Percentiles rank a stretch among this genome's conserved stretches.
phyloP scores from a whole-genome alignment of 2,329 filamentous ascomycete genomes.

The Arachnomyces sp. region DNA sequence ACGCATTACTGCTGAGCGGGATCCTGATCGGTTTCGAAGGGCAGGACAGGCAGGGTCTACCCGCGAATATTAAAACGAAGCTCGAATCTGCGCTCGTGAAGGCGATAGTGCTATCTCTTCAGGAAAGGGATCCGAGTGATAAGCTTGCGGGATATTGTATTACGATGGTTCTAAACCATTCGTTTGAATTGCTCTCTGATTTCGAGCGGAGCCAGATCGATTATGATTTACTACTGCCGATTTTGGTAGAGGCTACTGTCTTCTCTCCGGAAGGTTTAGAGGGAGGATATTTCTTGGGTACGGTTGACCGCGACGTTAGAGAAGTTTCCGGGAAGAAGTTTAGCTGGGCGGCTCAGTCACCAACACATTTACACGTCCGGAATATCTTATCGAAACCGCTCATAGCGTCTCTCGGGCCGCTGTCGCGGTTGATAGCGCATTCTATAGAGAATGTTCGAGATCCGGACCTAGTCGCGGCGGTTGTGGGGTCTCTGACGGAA shows the following conservation, averaged over 20 bases:
- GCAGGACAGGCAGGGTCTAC: conserved; percentile 56
- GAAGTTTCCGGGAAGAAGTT: conserved; percentile 50
- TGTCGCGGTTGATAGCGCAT: conserved; percentile 57
- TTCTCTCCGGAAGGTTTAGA: conserved; percentile 66
- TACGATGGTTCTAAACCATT: conserved; percentile 66
- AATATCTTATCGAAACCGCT: conserved; percentile 51
- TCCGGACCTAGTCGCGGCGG: conserved; percentile 32
- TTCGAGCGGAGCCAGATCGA: conserved; percentile 52
- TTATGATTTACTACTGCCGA: conserved; percentile 62
- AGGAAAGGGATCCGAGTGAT: conserved; percentile 45
- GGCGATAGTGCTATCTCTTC: conserved; percentile 67
- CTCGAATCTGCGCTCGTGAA: conserved; percentile 67
- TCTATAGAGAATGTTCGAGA: conserved; percentile 51
- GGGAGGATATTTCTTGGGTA: conserved; percentile 65
- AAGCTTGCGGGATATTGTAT: conserved; percentile 48
- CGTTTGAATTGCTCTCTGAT: conserved; percentile 63
- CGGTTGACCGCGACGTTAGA: conserved; percentile 60
- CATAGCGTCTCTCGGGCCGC: conserved; percentile 52
- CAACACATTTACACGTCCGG: conserved; percentile 51
- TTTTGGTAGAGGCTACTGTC: conserved; percentile 60
- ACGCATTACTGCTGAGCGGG: conserved; percentile 71
- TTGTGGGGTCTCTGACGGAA: conserved; percentile 54
- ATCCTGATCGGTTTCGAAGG: conserved; percentile 69
- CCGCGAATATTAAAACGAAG: conserved; percentile 55
- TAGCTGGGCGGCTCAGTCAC: conserved; percentile 56